Conservation (phyloP, 108 stramenopile genomes). For the Nitzschia sp. region DNA sequence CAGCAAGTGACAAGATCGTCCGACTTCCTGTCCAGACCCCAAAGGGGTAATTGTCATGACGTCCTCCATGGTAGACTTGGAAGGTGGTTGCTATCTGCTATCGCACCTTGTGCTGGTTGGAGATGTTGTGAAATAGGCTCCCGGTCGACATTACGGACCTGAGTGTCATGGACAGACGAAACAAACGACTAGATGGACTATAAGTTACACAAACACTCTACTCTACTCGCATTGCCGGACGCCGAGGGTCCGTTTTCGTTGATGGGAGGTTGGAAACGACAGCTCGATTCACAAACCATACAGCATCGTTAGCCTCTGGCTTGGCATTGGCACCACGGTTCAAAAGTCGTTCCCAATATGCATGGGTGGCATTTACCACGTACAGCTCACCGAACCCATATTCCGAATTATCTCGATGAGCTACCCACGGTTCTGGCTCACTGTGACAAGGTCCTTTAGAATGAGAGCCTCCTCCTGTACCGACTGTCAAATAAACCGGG, state of each 20-base stretch:
- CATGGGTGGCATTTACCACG: constrained; percentile 69
- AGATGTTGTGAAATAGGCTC: no score
- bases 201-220: no score
- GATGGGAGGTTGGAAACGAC: no score
- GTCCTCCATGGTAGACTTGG: constrained; percentile 51
- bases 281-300: constrained; percentile 13
- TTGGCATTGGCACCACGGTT: constrained; percentile 25
- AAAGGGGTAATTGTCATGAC: constrained; percentile 80
- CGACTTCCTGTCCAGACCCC: constrained; percentile 92
- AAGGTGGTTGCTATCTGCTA: neutral
- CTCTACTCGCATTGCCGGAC: no score
- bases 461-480: constrained; percentile 88
- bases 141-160: no score
- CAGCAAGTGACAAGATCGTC: constrained; percentile 95
- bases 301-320: constrained; percentile 5
- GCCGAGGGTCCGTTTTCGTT: no score
- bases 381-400: constrained; percentile 80
- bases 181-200: neutral
- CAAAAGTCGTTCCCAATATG: constrained; percentile 54
- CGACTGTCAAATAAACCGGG: constrained; percentile 83
- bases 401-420: constrained; percentile 67
- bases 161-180: neutral
- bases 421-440: constrained; percentile 78
- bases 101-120: neutral
- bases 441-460: constrained; percentile 37